phyloP scores from a whole-genome alignment of 1,284 basidiomycete genomes.

The Boletus holoroseus region DNA sequence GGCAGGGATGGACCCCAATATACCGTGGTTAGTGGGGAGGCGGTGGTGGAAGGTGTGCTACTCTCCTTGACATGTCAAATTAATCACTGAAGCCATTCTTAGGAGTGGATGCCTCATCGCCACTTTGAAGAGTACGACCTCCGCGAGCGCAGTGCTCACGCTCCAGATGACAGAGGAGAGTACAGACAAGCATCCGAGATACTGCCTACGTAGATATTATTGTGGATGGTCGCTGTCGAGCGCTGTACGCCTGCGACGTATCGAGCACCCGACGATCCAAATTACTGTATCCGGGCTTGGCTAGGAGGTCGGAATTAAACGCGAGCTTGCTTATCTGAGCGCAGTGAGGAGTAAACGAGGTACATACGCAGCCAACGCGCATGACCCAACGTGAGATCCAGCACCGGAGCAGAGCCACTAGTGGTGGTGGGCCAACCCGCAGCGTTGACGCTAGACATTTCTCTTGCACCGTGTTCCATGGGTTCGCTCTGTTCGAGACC shows the following conservation, averaged over 20 bases:
- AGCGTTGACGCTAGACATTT: not conserved
- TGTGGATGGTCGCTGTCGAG: not conserved
- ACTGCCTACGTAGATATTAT: conserved; percentile 26
- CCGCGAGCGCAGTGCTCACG: conserved; percentile 36
- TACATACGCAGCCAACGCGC: conserved; percentile 14
- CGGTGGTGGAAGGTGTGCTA: conserved; percentile 75
- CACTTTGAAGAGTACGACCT: conserved; percentile 48
- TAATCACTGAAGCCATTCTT: conserved; percentile 18
- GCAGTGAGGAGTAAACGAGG: conserved; percentile 25
- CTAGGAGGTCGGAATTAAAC: not conserved
- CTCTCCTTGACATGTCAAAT: conserved; percentile 17
- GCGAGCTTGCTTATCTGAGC: conserved; percentile 9
- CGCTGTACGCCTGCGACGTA: not conserved
- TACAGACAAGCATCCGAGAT: conserved; percentile 39
- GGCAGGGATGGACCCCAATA: conserved; percentile 60
- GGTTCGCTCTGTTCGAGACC: conserved; percentile 66
- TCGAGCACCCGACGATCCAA: conserved; percentile 4
- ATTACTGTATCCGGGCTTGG: not conserved
- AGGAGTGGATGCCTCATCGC: conserved; percentile 59
- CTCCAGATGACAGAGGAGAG: conserved; percentile 34
- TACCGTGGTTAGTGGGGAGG: conserved; percentile 53
- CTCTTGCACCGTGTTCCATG: conserved; percentile 38
- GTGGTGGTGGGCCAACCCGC: not conserved
- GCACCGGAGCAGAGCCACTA: not conserved
- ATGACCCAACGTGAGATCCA: conserved; percentile 16